phyloP scores from a whole-genome alignment of 1,139 yeast genomes.

The Debaryomyces udenii region DNA sequence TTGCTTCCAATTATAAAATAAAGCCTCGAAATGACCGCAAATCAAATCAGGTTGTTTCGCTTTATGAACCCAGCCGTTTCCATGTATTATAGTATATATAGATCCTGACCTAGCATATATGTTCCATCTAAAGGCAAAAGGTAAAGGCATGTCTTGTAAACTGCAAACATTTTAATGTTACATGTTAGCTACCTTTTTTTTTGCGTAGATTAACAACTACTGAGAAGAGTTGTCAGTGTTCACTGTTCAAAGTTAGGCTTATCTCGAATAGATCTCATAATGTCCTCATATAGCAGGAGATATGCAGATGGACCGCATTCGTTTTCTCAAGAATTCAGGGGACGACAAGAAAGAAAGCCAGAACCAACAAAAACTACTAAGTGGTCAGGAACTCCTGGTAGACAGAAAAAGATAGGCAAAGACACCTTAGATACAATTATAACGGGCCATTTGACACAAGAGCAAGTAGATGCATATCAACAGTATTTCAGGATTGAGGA shows the following conservation, averaged over 20 bases:
- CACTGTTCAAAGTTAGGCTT: no score
- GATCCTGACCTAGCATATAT: no score
- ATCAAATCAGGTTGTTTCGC: no score
- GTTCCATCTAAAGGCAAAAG: no score
- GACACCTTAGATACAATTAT: slow-evolving; percentile 43
- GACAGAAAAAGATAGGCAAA: slow-evolving; percentile 35
- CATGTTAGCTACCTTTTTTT: slow-evolving; percentile 2
- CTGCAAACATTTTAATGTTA: background rate
- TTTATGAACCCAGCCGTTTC: no score
- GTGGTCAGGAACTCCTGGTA: slow-evolving; percentile 48
- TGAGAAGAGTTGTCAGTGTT: background rate
- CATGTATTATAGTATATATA: no score
- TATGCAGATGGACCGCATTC: slow-evolving; percentile 9
- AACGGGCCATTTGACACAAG: slow-evolving; percentile 68
- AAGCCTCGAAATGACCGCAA: no score
- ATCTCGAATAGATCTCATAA: background rate
- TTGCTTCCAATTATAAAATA: no score
- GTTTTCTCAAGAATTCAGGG: slow-evolving; percentile 9
- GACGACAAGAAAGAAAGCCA: slow-evolving; percentile 9
- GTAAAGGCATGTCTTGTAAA: background rate
- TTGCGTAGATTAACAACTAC: slow-evolving; percentile 2
- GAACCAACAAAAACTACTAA: slow-evolving; percentile 26
- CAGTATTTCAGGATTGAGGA: slow-evolving; percentile 78
- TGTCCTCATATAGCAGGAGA: slow-evolving; percentile 14
- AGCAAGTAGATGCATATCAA: slow-evolving; percentile 84